Evolutionary conservation across 2,329 filamentous ascomycete genomes (phyloP).

Genomic region (Aspergillus unguis): DNA sequence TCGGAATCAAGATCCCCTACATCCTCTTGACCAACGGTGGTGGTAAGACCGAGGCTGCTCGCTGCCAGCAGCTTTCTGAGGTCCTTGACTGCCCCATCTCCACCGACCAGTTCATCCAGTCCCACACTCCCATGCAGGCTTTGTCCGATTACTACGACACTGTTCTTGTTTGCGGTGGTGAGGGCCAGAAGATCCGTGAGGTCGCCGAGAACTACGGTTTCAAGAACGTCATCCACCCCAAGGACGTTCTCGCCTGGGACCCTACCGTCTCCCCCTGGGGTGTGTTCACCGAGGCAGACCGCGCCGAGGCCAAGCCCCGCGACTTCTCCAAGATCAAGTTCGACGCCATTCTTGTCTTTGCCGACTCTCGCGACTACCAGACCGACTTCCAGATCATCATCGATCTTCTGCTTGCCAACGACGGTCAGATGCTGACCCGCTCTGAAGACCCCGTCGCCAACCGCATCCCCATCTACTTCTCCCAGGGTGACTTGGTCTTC

Average conservation of each 20-base stretch:
- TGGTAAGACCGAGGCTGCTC: constrained; percentile 65
- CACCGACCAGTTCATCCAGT: constrained; percentile 73
- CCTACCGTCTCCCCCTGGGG: constrained; percentile 66
- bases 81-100: constrained; percentile 64
- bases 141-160: constrained; percentile 73
- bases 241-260: constrained; percentile 70
- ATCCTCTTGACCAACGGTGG: constrained; percentile 74
- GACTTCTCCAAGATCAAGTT: constrained; percentile 71
- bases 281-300: constrained; percentile 65
- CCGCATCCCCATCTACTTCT: constrained; percentile 73
- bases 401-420: constrained; percentile 65
- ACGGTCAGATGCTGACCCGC: constrained; percentile 63
- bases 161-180: constrained; percentile 71
- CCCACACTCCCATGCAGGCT: constrained; percentile 73
- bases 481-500: constrained; percentile 63
- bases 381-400: constrained; percentile 75
- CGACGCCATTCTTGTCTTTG: constrained; percentile 72
- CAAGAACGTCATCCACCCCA: constrained; percentile 68
- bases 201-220: constrained; percentile 72
- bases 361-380: constrained; percentile 69
- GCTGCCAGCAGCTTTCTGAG: constrained; percentile 63
- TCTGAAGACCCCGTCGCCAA: constrained; percentile 63
- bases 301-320: constrained; percentile 62
- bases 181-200: constrained; percentile 70
- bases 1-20: constrained; percentile 73